Evolutionary conservation across 2,329 filamentous ascomycete genomes (phyloP).

Genomic region (Canariomyces notabilis): DNA sequence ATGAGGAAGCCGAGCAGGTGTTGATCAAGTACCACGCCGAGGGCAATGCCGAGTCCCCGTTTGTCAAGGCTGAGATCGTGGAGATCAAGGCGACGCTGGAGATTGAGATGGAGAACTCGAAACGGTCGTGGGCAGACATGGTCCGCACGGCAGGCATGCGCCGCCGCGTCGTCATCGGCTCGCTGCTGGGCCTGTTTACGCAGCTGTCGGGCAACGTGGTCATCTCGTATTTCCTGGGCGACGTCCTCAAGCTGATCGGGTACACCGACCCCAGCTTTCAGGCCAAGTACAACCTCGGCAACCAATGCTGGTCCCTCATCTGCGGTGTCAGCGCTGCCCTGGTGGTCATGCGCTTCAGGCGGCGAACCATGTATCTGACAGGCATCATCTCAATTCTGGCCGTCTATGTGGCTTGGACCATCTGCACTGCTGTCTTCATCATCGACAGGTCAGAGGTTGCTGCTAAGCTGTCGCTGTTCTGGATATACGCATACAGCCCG

Average conservation of each 20-base stretch:
- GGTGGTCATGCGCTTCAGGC: conserved; percentile 40
- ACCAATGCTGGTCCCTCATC: conserved; percentile 43
- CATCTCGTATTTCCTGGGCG: conserved; percentile 46
- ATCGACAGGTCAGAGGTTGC: conserved; percentile 32
- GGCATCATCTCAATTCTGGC: conserved; percentile 46
- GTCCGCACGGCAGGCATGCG: conserved; percentile 46
- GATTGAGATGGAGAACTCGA: conserved; percentile 47
- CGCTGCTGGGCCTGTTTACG: conserved; percentile 48
- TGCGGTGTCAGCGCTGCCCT: conserved; percentile 40
- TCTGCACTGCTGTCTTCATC: conserved; percentile 36
- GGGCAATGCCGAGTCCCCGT: conserved; percentile 44
- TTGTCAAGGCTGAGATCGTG: conserved; percentile 55
- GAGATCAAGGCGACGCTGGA: conserved; percentile 55
- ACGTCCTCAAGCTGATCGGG: conserved; percentile 42
- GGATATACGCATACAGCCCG: conserved; percentile 56
- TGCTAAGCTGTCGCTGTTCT: conserved; percentile 44
- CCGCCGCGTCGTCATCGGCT: conserved; percentile 44
- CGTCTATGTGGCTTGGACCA: conserved; percentile 44
- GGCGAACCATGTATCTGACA: conserved; percentile 47
- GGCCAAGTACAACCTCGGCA: conserved; percentile 43
- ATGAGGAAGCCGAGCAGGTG: conserved; percentile 24
- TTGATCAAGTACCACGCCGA: conserved; percentile 40
- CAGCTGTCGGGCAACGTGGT: conserved; percentile 50
- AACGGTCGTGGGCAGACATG: conserved; percentile 48
- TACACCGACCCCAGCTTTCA: conserved; percentile 37